Conservation (phyloP, 768 basidiomycete species). For the Panaeolus papilionaceus region DNA sequence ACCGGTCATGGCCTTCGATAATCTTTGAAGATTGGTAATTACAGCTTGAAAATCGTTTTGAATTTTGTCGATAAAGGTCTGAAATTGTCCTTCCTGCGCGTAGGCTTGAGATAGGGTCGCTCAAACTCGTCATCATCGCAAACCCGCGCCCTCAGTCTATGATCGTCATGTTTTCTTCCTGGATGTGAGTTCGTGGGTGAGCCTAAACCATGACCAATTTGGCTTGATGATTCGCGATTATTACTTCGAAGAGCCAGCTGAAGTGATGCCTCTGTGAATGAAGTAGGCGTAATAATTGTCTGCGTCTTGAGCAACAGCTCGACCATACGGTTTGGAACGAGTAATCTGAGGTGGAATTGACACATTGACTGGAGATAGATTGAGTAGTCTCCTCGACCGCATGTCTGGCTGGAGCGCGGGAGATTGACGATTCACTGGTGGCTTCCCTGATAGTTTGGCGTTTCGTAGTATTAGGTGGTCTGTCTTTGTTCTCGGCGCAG, state of each 20-base stretch:
- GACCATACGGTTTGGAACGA: neutral
- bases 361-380: too few species aligned
- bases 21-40: conserved; percentile 26
- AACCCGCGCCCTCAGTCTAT: neutral
- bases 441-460: too few species aligned
- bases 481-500: too few species aligned
- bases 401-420: too few species aligned
- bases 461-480: too few species aligned
- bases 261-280: neutral
- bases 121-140: neutral
- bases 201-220: neutral
- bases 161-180: conserved; percentile 20
- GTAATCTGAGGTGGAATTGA: neutral
- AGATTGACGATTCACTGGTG: too few species aligned
- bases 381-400: too few species aligned
- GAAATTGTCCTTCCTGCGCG: neutral
- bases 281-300: neutral
- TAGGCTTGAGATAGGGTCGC: neutral
- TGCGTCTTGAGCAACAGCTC: neutral
- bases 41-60: neutral
- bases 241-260: neutral
- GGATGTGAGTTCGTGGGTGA: neutral
- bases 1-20: conserved; percentile 56
- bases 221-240: neutral
- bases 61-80: neutral